phyloP scores from a whole-genome alignment of 2,329 filamentous ascomycete genomes.

The Talaromyces sp. region DNA sequence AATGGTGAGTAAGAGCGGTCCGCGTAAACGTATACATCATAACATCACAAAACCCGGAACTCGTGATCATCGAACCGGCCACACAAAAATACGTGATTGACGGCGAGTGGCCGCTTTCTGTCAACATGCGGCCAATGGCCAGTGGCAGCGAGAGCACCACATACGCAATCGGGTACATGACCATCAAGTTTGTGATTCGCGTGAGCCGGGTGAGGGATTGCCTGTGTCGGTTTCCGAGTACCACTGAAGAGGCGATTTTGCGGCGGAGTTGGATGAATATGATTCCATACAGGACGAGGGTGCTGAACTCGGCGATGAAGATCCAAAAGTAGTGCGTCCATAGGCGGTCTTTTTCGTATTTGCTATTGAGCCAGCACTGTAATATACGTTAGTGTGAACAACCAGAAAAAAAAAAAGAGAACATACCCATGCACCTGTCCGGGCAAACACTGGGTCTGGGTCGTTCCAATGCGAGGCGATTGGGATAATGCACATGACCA shows the following conservation, averaged over 20 bases:
- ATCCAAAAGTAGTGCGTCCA: constrained; percentile 52
- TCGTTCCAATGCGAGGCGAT: constrained; percentile 35
- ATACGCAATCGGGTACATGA: constrained; percentile 49
- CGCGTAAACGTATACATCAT: constrained; percentile 55
- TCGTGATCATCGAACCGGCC: constrained; percentile 53
- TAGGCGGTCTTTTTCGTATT: constrained; percentile 41
- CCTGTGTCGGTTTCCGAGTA: constrained; percentile 16
- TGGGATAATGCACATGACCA: constrained; percentile 44
- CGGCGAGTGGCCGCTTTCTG: constrained; percentile 26
- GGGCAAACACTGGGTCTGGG: constrained; percentile 34
- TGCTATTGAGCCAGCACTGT: constrained; percentile 47
- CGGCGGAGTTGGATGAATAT: constrained; percentile 46
- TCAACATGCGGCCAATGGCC: constrained; percentile 45
- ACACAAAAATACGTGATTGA: constrained; percentile 45
- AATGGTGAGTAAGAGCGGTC: constrained; percentile 42
- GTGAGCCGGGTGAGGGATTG: constrained; percentile 30
- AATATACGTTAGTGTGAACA: background rate
- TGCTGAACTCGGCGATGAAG: constrained; percentile 49
- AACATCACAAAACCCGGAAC: constrained; percentile 55
- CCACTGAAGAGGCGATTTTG: constrained; percentile 34
- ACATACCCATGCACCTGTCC: constrained; percentile 48
- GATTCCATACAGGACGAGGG: constrained; percentile 43
- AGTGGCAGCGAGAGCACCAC: constrained; percentile 59
- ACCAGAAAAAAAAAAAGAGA: background rate
- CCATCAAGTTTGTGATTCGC: constrained; percentile 42